Conservation (phyloP, 2,329 filamentous ascomycete genomes). For the Thielaviopsis punctulata region DNA sequence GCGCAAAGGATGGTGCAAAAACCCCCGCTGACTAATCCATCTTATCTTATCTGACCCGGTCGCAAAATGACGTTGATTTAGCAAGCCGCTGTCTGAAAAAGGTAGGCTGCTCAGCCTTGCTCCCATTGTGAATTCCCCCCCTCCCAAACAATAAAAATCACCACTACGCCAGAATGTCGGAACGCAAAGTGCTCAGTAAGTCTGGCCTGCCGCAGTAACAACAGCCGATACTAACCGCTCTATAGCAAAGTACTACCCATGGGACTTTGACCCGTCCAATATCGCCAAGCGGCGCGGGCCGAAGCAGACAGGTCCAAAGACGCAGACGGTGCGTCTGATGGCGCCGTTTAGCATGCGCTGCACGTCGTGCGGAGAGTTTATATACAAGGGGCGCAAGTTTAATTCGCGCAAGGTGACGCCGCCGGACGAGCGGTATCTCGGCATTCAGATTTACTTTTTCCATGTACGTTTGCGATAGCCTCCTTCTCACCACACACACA, state of each 20-base stretch:
- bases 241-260: conserved; percentile 41
- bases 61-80: not conserved
- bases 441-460: conserved; percentile 76
- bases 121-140: not conserved
- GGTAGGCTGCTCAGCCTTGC: not conserved
- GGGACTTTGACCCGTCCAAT: conserved; percentile 78
- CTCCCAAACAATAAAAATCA: not conserved
- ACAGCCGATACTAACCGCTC: not conserved
- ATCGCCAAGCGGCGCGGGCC: conserved; percentile 53
- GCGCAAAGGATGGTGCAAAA: conserved; percentile 7
- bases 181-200: conserved; percentile 58
- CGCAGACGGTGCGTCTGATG: conserved; percentile 82
- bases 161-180: conserved; percentile 46
- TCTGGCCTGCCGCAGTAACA: not conserved
- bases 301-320: conserved; percentile 58
- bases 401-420: conserved; percentile 88
- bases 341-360: conserved; percentile 27
- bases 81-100: not conserved
- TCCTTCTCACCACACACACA: not conserved
- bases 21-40: conserved; percentile 4
- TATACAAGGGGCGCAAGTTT: conserved; percentile 88
- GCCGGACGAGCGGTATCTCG: conserved; percentile 71
- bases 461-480: conserved; percentile 31
- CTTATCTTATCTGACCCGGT: conserved; percentile 1
- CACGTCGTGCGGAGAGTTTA: conserved; percentile 49